phyloP scores from a whole-genome alignment of 805 yeast genomes.

The Candida tibetensis region DNA sequence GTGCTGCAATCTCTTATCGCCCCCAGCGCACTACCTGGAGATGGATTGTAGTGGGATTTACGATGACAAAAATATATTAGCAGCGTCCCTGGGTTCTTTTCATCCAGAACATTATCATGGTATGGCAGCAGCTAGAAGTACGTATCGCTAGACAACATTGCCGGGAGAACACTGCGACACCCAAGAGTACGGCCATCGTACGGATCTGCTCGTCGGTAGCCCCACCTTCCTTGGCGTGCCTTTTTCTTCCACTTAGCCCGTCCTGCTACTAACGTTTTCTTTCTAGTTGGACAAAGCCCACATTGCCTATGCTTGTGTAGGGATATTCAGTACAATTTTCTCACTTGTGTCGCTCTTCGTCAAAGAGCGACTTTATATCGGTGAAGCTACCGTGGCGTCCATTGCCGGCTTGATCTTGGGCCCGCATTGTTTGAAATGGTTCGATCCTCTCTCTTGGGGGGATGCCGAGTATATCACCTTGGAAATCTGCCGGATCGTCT shows the following conservation, averaged over 20 bases:
- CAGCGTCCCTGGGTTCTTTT: not conserved
- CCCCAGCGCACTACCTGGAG: no score
- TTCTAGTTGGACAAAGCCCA: constrained; percentile 60
- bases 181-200: no score
- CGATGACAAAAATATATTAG: no score
- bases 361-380: constrained; percentile 80
- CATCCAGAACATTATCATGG: constrained; percentile 8
- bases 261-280: constrained; percentile 10
- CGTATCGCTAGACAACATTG: constrained; percentile 2
- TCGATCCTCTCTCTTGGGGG: constrained; percentile 82
- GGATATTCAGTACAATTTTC: constrained; percentile 76
- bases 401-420: constrained; percentile 85
- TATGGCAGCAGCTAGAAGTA: constrained; percentile 23
- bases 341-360: constrained; percentile 78
- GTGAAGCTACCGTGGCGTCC: constrained; percentile 89
- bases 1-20: no score
- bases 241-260: not conserved
- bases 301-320: constrained; percentile 83
- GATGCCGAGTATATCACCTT: constrained; percentile 77
- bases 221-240: not conserved
- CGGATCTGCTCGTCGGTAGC: not conserved
- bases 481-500: constrained; percentile 77
- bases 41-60: no score
- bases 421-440: constrained; percentile 83
- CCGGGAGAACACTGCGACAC: not conserved